Evolutionary conservation across 441 rosid genomes (phyloP).

Genomic region (Euphorbia celastroides): DNA sequence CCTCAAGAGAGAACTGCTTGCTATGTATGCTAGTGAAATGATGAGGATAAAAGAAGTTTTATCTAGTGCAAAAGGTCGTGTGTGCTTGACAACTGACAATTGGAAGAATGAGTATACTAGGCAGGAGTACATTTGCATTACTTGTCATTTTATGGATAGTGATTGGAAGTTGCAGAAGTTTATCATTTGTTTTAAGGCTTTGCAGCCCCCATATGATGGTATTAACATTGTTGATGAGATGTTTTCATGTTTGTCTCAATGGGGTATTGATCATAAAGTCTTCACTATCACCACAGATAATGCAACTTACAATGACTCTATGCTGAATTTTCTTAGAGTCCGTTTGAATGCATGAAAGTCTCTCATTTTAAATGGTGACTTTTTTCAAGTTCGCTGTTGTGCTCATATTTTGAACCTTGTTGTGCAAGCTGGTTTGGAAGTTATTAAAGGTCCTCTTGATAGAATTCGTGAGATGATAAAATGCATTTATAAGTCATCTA

Average conservation of each 20-base stretch:
- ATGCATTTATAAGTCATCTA: neutral
- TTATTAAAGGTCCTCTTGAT: neutral
- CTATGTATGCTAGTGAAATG: neutral
- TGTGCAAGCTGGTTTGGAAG: neutral
- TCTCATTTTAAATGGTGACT: neutral
- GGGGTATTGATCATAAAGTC: neutral
- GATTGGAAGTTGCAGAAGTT: neutral
- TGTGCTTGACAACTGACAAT: neutral
- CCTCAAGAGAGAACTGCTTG: neutral
- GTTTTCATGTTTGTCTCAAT: neutral
- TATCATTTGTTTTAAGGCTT: neutral
- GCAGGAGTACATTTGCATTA: neutral
- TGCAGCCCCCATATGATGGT: neutral
- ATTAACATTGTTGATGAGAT: neutral
- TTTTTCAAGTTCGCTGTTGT: neutral
- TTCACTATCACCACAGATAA: neutral
- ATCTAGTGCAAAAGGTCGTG: too few species aligned
- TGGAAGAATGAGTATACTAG: neutral
- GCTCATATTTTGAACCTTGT: conserved; percentile 1
- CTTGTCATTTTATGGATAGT: neutral
- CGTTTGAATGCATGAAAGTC: neutral
- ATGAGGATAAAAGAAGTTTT: neutral
- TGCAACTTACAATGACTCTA: neutral
- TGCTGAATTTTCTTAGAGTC: neutral
- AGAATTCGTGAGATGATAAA: neutral